phyloP scores from a whole-genome alignment of 805 yeast genomes.

The Torulaspora gathmanii region DNA sequence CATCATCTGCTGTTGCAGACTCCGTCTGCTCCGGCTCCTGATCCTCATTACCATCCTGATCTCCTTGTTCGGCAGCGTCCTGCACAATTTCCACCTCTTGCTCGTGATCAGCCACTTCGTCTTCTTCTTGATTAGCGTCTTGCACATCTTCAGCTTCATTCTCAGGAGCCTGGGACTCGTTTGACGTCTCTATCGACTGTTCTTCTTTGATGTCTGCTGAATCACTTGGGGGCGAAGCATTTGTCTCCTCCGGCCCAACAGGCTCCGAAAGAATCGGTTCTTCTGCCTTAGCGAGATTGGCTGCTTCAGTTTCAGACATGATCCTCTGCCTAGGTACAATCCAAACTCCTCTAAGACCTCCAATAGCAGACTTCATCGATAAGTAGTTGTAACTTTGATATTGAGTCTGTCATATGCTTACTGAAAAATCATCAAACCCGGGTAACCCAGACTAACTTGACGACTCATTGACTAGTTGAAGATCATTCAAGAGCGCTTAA shows the following conservation, averaged over 20 bases:
- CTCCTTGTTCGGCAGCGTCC: constrained; percentile 5
- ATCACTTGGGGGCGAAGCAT: background rate
- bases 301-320: constrained; percentile 6
- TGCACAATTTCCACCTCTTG: too few relatives aligned
- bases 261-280: background rate
- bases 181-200: background rate
- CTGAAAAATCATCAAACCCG: too few relatives aligned
- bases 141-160: constrained; percentile 6
- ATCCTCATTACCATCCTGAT: constrained; percentile 6
- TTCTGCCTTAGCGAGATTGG: background rate
- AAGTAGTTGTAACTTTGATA: too few relatives aligned
- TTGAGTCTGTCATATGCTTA: too few relatives aligned
- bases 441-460: too few relatives aligned
- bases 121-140: constrained; percentile 14
- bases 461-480: too few relatives aligned
- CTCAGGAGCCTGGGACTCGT: background rate
- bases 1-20: background rate
- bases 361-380: too few relatives aligned
- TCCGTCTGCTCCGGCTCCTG: background rate
- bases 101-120: too few relatives aligned
- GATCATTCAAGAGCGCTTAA: too few relatives aligned
- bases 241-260: background rate
- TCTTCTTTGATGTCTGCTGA: background rate
- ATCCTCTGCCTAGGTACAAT: background rate
- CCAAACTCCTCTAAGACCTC: too few relatives aligned